A percentile compares a stretch with the other conserved stretches of the same genome.
Conservation (phyloP, 768 basidiomycete species). For the Gloeostereum incarnatum region DNA sequence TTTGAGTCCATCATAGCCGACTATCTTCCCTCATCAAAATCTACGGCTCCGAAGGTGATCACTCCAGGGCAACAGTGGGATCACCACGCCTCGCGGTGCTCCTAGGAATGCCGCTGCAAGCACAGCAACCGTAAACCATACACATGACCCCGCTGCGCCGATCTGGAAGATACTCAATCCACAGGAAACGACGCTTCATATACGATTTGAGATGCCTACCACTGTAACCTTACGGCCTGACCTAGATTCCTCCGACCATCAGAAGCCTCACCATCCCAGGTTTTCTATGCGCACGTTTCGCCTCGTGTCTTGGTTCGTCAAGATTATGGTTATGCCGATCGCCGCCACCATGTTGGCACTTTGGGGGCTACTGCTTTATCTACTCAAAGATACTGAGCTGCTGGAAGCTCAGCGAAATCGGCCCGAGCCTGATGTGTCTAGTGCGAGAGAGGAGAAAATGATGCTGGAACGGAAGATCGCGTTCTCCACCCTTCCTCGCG, state of each 20-base stretch:
- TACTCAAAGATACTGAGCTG: conserved; percentile 87
- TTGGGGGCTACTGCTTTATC: conserved; percentile 72
- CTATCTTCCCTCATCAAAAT: conserved; percentile 40
- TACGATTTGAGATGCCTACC: conserved; percentile 74
- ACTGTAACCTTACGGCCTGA: conserved; percentile 58
- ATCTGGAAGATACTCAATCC: conserved; percentile 80
- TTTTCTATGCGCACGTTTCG: conserved; percentile 41
- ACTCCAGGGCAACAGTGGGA: too few relatives aligned
- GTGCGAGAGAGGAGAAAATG: conserved; percentile 18
- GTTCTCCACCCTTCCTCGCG: conserved; percentile 72
- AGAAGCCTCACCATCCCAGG: conserved; percentile 25
- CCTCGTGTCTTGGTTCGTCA: conserved; percentile 63
- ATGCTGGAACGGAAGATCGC: conserved; percentile 33
- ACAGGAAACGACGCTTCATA: conserved; percentile 52
- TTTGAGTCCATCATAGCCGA: conserved; percentile 73
- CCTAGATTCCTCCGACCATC: conserved; percentile 13
- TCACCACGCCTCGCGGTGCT: too few relatives aligned
- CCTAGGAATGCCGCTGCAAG: too few relatives aligned
- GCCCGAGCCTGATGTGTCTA: conserved; percentile 29
- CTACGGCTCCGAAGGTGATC: conserved; percentile 6
- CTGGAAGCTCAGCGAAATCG: conserved; percentile 77
- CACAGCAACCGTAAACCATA: too few relatives aligned
- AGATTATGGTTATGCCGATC: conserved; percentile 83
- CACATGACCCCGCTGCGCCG: conserved; percentile 48
- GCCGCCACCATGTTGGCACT: conserved; percentile 63